Evolutionary conservation across 352 stramenopile genomes (phyloP), one percentile per base, ranked within the genome.

Genomic region (Globisporangium heterothallicum): DNA sequence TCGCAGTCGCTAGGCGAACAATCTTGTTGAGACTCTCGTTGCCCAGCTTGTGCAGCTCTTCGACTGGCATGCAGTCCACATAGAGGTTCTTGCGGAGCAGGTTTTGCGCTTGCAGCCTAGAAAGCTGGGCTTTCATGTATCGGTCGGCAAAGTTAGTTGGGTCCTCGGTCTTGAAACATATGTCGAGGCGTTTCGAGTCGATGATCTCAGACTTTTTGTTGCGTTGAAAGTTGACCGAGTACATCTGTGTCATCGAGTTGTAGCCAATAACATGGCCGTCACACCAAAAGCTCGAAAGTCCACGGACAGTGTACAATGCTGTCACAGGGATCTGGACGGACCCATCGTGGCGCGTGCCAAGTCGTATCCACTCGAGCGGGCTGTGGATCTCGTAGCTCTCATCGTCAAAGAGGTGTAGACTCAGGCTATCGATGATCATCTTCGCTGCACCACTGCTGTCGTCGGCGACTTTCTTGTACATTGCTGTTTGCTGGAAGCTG

Each of bases 131-230:
- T 19, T 53, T 64, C 43, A 88, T 72, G 55, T 84, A 88, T 30
- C 84, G 65, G 55, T 92, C 76, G 10, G 74, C 78, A 62, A 92
- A 94, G 44, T 87, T 88, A 25, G 55, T 42, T 0, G 84, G 81
- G 43, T 94, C 76, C 56, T 94, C 84, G 6, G 71, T 66, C 42
- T 89, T 89, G 58, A 94, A 94, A 48, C 84, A 92, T 14, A 94
- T 71, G 27, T 92, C 76, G 8, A 89, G 55, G 0, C 74, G 67
- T 29, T 68, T 65, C 27, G 65, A 64, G 14, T 89, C 70, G 7
- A 75, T 61, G 0, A 75, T 44, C 25, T 90, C 84, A 0, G 56
- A 58, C 41, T 87, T 88, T 34, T 71, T 75, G 47, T 78, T 80
- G 40, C 80, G 77, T 43, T 80, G 61, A 29, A 92, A 92, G 19